phyloP scores from a whole-genome alignment of 345 rosid species.

The Syzygium grande region DNA sequence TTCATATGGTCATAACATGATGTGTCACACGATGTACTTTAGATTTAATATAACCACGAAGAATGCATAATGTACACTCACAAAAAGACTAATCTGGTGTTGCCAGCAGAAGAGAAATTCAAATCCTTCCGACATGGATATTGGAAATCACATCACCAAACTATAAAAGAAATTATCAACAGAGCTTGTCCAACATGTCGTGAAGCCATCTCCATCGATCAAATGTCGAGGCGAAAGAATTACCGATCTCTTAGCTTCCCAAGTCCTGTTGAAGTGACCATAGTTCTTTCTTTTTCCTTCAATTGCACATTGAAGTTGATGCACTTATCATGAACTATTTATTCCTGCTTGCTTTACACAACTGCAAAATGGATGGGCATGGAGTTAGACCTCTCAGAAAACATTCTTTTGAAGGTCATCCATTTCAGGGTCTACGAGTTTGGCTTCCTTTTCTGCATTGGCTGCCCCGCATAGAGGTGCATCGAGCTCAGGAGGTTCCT shows the following conservation, averaged over 20 bases:
- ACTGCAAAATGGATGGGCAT: not conserved
- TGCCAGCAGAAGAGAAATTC: not conserved
- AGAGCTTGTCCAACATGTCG: not conserved
- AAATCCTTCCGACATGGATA: not conserved
- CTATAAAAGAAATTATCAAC: not conserved
- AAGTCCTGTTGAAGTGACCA: not conserved
- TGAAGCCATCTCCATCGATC: not conserved
- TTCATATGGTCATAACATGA: not conserved
- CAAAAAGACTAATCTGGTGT: not conserved
- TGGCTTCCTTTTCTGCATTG: constrained; percentile 38
- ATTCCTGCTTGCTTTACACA: not conserved
- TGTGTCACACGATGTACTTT: not conserved
- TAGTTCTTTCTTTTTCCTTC: not conserved
- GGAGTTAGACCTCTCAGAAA: constrained; percentile 32
- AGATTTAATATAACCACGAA: not conserved
- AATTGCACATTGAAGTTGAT: not conserved
- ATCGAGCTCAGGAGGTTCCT: constrained; percentile 81
- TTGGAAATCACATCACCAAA: not conserved
- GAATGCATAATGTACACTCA: not conserved
- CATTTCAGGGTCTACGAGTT: constrained; percentile 44
- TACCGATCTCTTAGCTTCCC: not conserved
- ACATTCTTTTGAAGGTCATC: constrained; percentile 68
- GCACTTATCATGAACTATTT: not conserved
- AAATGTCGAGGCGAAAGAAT: not conserved
- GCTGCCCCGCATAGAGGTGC: constrained; percentile 33